These are phyloP conservation scores for Vicia sativa DNA, from an alignment of 306 rosid species.

Conservation along the genomic window DNA sequence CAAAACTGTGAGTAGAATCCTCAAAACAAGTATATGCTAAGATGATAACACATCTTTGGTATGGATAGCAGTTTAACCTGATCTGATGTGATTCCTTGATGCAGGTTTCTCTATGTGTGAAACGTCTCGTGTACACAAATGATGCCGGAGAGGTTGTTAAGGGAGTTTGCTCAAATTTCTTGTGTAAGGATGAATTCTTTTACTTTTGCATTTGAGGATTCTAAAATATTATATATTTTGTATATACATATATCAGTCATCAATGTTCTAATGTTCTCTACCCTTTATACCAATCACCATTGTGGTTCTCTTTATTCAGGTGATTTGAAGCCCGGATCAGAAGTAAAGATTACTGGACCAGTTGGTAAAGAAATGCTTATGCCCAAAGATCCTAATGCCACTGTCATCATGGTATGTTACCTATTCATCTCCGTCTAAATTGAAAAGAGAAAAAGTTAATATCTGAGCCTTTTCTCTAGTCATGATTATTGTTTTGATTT, in stretches of 20 bases:
- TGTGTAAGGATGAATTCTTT: conserved; percentile 64
- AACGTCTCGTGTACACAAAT: conserved; percentile 89
- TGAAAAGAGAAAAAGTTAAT: neutral
- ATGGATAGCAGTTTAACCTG: neutral
- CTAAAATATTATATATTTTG: neutral
- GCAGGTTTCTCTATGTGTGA: conserved; percentile 98
- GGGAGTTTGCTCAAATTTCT: conserved; percentile 95
- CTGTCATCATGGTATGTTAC: conserved; percentile 72
- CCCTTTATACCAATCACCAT: neutral
- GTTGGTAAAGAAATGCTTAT: conserved; percentile 98
- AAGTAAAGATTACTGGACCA: conserved; percentile 87
- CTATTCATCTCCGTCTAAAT: conserved; percentile 9
- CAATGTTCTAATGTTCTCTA: neutral
- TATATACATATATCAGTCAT: neutral
- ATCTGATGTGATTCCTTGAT: conserved; percentile 24
- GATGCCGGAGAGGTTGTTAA: conserved; percentile 86
- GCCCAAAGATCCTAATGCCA: conserved; percentile 98
- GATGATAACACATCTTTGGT: neutral
- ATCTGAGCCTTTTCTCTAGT: neutral
- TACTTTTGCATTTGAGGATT: conserved; percentile 13
- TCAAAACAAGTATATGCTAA: neutral
- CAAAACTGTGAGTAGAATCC: conserved; percentile 47
- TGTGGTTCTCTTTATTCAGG: conserved; percentile 52
- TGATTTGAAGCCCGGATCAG: conserved; percentile 88
- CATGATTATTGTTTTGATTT: conserved; percentile 13